Evolutionary conservation across 1,284 basidiomycete genomes (phyloP).

Genomic region (Tremellales sp.): DNA sequence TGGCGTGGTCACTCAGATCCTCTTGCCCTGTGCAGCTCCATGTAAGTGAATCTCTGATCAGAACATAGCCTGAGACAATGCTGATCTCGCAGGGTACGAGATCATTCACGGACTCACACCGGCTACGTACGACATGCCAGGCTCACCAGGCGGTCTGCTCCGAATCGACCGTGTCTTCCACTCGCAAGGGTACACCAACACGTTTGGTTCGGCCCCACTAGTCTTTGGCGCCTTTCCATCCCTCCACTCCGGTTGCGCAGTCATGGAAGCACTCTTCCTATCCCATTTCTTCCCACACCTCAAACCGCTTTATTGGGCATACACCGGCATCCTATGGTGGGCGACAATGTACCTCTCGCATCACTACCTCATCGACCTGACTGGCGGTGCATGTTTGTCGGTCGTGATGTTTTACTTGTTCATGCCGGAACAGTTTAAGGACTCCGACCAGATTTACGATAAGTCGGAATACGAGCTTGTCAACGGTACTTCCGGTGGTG

Average conservation of each 20-base stretch:
- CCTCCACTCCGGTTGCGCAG: constrained; percentile 84
- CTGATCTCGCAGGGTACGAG: constrained; percentile 79
- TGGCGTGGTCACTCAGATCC: constrained; percentile 83
- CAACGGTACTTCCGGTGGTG: constrained; percentile 8
- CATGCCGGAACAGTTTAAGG: constrained; percentile 73
- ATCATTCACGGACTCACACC: constrained; percentile 94
- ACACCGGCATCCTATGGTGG: constrained; percentile 90
- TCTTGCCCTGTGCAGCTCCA: constrained; percentile 89
- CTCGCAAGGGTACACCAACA: constrained; percentile 69
- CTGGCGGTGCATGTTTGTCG: constrained; percentile 86
- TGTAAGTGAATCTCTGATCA: constrained; percentile 49
- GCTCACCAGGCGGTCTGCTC: constrained; percentile 86
- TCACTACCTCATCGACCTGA: constrained; percentile 96
- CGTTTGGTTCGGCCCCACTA: constrained; percentile 81
- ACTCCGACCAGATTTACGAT: constrained; percentile 54
- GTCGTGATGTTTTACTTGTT: constrained; percentile 82
- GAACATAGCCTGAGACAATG: constrained; percentile 13
- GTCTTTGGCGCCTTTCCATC: constrained; percentile 97
- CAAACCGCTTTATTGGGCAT: constrained; percentile 67
- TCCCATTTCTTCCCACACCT: constrained; percentile 88
- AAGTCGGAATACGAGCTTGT: constrained; percentile 36
- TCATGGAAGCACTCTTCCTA: constrained; percentile 88
- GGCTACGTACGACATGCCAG: constrained; percentile 84
- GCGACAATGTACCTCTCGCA: constrained; percentile 97
- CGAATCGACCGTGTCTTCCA: constrained; percentile 89